Evolutionary conservation across 352 stramenopile species (phyloP), one percentile per base, ranked within the genome.

Genomic region (Phytophthora palmivora): DNA sequence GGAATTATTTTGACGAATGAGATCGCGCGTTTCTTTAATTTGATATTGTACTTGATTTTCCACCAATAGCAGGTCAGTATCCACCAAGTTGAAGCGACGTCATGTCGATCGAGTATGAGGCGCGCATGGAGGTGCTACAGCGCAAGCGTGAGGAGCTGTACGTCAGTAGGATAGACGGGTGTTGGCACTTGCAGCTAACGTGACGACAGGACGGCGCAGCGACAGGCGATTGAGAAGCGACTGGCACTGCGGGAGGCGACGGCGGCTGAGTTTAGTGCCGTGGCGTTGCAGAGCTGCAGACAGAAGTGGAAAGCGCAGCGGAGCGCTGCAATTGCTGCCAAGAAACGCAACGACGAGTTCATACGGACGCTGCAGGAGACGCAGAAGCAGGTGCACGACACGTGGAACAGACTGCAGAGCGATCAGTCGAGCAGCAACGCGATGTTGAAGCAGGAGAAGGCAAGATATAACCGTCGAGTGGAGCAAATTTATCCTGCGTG

Each of bases 401-500:
- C 64, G 18, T 79, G 74, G 46, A 48, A 75, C 10, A 63, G 54
- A 32, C 60, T 79, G 14, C 70, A 75, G 32, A 73, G 74, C 49
- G 75, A 87, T 30, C 63, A 82, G 55, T 79, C 76, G 34, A 58
- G 72, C 6, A 70, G 63, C 8, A 72, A 62, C 16, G 72, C 73
- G 15, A 49, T 76, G 44, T 49, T 94, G 16, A 72, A 70, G 38
- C 70, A 89, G 51, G 82, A 91, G 53, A 94, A 92, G 57, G 57
- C 42, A 24, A 46, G 68, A 26, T 94, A 93, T 38, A 62, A 83
- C 44, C 67, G 67, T 41, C 76, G 84, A 54, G 75, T 92, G 2
- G 82, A 88, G 53, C 70, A 87, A 21, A 47, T 93, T 6, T 92
- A 87, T 32, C 80, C 84, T 5, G 85, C 78, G 24, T 95, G 87